Base-by-base conservation (phyloP, 106 monocot species). In the Dioscorea dumetorum region DNA sequence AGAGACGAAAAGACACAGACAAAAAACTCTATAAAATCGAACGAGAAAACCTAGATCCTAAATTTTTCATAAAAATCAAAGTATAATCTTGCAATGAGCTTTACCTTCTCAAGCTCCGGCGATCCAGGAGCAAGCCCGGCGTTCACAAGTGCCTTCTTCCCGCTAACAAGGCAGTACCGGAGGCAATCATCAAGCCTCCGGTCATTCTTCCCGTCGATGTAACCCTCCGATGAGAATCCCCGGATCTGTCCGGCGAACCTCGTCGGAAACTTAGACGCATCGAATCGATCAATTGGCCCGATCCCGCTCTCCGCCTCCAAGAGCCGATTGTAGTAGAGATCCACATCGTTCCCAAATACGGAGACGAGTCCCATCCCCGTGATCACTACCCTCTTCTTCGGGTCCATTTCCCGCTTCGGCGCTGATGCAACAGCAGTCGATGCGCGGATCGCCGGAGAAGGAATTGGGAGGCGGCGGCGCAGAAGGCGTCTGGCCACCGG, bases 311-410 rank as follows among this genome's bases (percentile, higher is more conserved):
- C 84, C 32, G 88, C 95, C 21, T 80, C 86, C 22, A 91, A 75
- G 14, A 95, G 82, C 31, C 73, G 79, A 50, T 95, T 88, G 67
- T 91, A 95, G 70, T 82, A 91, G 31, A 24, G 66, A n/a, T 95
- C 95, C 9, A 91, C 91, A 31, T 95, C 88, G 78, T 95, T 91
- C 18, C 95, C 95, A 66, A 95, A 88, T 5, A 91, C 91, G 32
- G 95, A 91, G 10, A 95, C 95, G 15, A 95, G 78, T 35, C 95
- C 91, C 95, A 88, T 95, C 35, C 95, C 95, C 16, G 95, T 95
- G 66, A 95, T 84, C 23, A 95, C 95, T 8, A 95, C 91, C 49
- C 95, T 48, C 78, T 91, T 95, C 84, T 86, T 95, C 54, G 95
- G 88, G 79, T 95, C 91, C 62, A 81, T 86, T 80, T 95, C 95